Conservation (phyloP, 2,329 filamentous ascomycete genomes). For the Xylariomycetidae sp. region DNA sequence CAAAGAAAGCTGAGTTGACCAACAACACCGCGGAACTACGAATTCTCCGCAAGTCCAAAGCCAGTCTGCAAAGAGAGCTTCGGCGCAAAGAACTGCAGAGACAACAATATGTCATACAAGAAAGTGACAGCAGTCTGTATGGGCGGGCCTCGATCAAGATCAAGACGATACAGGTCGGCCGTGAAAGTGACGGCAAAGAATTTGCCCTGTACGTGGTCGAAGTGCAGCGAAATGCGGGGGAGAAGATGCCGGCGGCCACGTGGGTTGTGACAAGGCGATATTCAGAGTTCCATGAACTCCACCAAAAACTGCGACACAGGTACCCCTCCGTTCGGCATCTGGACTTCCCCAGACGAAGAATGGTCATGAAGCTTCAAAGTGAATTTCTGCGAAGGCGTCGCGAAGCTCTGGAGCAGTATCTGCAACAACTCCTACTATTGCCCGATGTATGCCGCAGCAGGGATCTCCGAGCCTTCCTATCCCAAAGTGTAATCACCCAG, state of each 20-base stretch:
- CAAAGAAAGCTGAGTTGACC: conserved; percentile 89
- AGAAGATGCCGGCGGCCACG: conserved; percentile 93
- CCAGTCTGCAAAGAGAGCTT: conserved; percentile 88
- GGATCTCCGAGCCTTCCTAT: conserved; percentile 87
- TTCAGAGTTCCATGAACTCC: conserved; percentile 93
- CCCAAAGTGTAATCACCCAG: conserved; percentile 73
- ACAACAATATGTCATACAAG: conserved; percentile 95
- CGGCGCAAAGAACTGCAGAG: conserved; percentile 90
- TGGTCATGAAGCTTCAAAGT: conserved; percentile 94
- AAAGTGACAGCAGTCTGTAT: conserved; percentile 95
- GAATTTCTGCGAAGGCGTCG: conserved; percentile 92
- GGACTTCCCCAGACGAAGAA: conserved; percentile 85
- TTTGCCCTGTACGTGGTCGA: conserved; percentile 93
- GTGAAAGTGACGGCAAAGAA: conserved; percentile 87
- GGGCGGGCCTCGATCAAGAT: conserved; percentile 87
- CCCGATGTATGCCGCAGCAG: conserved; percentile 93
- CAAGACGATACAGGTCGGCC: conserved; percentile 87
- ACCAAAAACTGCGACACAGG: conserved; percentile 77
- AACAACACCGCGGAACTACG: conserved; percentile 93
- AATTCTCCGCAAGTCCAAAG: conserved; percentile 89
- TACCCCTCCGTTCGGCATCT: conserved; percentile 86
- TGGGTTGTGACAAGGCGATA: conserved; percentile 93
- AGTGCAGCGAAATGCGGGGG: conserved; percentile 82
- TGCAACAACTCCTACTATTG: conserved; percentile 74
- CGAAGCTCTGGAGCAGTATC: conserved; percentile 76